Conservation (phyloP, 345 rosid species). For the Dovyalis caffra region DNA sequence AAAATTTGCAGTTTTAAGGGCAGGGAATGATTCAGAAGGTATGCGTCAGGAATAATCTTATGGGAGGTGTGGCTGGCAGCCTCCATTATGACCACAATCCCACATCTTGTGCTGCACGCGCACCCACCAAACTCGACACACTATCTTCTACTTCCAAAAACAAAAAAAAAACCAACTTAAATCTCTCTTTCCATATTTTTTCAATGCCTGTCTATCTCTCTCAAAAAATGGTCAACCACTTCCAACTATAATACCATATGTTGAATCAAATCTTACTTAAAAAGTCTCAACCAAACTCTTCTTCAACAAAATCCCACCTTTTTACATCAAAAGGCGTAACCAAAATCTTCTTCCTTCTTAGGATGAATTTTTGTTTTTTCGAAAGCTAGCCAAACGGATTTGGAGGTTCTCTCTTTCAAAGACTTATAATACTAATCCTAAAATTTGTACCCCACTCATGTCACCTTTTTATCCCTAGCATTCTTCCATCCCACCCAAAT, state of each 20-base stretch:
- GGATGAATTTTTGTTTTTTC: background rate
- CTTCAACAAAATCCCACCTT: conserved; percentile 26
- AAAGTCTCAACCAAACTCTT: conserved; percentile 34
- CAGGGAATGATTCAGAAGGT: conserved; percentile 23
- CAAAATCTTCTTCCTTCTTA: conserved; percentile 22
- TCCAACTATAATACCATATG: conserved; percentile 20
- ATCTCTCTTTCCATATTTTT: background rate
- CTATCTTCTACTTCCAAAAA: background rate
- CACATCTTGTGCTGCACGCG: conserved; percentile 65
- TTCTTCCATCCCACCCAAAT: conserved; percentile 25
- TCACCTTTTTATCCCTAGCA: conserved; percentile 7
- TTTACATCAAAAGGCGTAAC: conserved; percentile 39
- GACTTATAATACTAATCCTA: conserved; percentile 8
- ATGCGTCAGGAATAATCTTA: conserved; percentile 30
- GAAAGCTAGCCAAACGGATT: background rate
- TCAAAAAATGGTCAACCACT: conserved; percentile 39
- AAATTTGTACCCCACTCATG: conserved; percentile 24
- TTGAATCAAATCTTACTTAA: conserved; percentile 35
- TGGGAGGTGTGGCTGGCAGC: conserved; percentile 32
- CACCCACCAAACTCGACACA: conserved; percentile 58
- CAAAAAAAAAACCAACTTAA: conserved; percentile 4
- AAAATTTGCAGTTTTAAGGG: conserved; percentile 21
- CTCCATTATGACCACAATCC: conserved; percentile 61
- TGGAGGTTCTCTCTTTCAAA: background rate
- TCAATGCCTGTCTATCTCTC: conserved; percentile 8